Evolutionary conservation across 2,329 filamentous ascomycete genomes (phyloP), one percentile per base, ranked within the genome.

Genomic region (Nannizziopsis arthrosporioides): DNA sequence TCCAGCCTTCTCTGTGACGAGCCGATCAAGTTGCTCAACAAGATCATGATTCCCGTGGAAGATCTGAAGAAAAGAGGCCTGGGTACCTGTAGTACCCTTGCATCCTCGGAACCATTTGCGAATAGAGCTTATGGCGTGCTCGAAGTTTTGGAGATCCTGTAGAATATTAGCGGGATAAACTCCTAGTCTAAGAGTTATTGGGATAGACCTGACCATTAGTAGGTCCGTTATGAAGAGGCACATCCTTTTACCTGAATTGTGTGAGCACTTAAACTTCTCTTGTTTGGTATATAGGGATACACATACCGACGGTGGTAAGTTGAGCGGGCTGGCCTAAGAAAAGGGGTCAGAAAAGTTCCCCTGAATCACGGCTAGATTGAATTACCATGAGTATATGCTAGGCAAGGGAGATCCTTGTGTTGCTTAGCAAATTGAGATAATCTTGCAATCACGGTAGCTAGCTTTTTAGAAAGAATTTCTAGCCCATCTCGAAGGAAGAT

Each of bases 381-480:
- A 6, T 77, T 70, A 63, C 85, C 73, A 64, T 90, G 84, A 6
- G 86, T 93, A 68, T 83, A 92, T 6, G 77, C 83, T 3, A 92
- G 74, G 19, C 81, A 82, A 1, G 85, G 82, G 55, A 82, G 68
- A 49, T 77, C 73, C 68, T 87, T 87, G 72, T 81, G 81, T 61
- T 88, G 62, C 51, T 81, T 63, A 4, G 87, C 83, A 62, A 94
- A 92, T 30, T 73, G 64, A 18, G 76, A 73, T 22, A 94, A 73
- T 65, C 88, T 88, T 53, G 77, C 69, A 55, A 94, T 82, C 48
- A 88, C 82, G 57, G 80, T 85, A 45, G 86, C 85, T 5, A 94
- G 68, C 67, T 89, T 93, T 32, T 79, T 79, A 7, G 84, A 70
- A 3, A 94, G 64, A n/a, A 94, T 68, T 56, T 90, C 78, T 49